Evolutionary conservation across 2,329 filamentous ascomycete species (phyloP), one percentile per base, ranked within the genome.

Genomic region (Clonostachys chloroleuca): DNA sequence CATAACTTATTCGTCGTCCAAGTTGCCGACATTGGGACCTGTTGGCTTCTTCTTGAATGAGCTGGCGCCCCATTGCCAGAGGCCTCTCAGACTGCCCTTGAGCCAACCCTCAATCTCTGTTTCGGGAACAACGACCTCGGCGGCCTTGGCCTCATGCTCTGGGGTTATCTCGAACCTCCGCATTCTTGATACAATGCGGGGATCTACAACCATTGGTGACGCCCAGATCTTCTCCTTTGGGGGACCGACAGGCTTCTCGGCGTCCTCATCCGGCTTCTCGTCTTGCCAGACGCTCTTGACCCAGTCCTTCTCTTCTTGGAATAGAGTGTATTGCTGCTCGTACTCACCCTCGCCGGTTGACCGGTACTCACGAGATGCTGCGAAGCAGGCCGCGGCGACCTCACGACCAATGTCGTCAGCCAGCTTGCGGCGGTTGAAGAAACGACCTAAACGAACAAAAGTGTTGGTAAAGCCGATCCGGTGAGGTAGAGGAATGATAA

Each of bases 391-490:
- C 35, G 90, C 87, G 1, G 92, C 92, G 16, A 95, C 90, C 53
- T 96, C 84, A 40, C 89, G 85, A 45, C 94, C 94, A 50, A 96
- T 84, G 42, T 85, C 78, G 61, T 99, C 92, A 52, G 92, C 92
- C n/a, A 96, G 77, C 52, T 81, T 71, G 46, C 94, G 86, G 51
- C 86, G 85, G 64, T 86, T 95, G 51, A 99, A 75, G 77, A 92
- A 99, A 54, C 94, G 87, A 60, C 87, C 87, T 51, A 97, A 76
- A 50, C 94, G 86, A 54, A 84, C 87, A 1, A 91, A 88, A 4
- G 92, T 96, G 70, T 94, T 92, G 52, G 88, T 73, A 74, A 99
- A 95, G 50, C 94, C 94, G 33, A 99, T 85, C 49, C 96, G 80
- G 64, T 97, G 92, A 1, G 92, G 92, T 65, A 95, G 88, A 40